Evolutionary conservation across 176 grass and related monocot species (phyloP), one percentile per base, ranked within the genome.

Genomic region (Triticum urartu): DNA sequence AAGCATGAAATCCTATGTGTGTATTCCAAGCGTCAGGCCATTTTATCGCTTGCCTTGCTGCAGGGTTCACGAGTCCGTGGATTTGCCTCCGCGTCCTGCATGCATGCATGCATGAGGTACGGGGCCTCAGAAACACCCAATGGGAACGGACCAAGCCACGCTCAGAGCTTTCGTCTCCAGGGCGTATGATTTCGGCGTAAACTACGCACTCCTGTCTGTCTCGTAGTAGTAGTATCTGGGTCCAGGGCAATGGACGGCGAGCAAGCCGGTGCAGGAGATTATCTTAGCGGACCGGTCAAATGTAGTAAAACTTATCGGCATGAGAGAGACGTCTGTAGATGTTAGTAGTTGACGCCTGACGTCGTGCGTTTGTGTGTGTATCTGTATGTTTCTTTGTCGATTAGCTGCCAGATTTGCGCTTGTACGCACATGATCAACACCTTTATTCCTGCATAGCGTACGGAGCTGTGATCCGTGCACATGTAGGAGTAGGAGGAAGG

Each of bases 1-100:
- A 87, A 91, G 35, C 89, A 42, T 38, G 75, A 80, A 76, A 87
- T 80, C 34, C 87, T 75, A 36, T 52, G 50, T 17, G 71, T 22
- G 75, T 43, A 43, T 43, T 43, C 40, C 47, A 75, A 79, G 81
- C 47, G 78, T 52, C 68, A 76, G 10, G 68, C 62, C 28, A 2
- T 77, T 64, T 35, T 43, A 83, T 68, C 48, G n/a, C 30, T 35
- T 35, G 59, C 89, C 35, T 82, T 43, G 68, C 73, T 5, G 72
- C 65, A 60, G 26, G 34, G 21, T 38, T 84, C 85, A 79, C 38
- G 79, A 64, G 74, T 9, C 66, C 26, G 20, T 52, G 87, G 72
- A 67, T 52, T 64, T 40, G 45, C 88, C 10, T 38, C 71, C 38
- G 52, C 18, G 13, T 43, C 88, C 43, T 39, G 59, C 63, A 83